A percentile compares a stretch with the other conserved stretches of the same genome.
These are phyloP conservation scores for Yamadazyma songkhlaensis DNA, from an alignment of 1,139 yeast species.

Conservation along the genomic window DNA sequence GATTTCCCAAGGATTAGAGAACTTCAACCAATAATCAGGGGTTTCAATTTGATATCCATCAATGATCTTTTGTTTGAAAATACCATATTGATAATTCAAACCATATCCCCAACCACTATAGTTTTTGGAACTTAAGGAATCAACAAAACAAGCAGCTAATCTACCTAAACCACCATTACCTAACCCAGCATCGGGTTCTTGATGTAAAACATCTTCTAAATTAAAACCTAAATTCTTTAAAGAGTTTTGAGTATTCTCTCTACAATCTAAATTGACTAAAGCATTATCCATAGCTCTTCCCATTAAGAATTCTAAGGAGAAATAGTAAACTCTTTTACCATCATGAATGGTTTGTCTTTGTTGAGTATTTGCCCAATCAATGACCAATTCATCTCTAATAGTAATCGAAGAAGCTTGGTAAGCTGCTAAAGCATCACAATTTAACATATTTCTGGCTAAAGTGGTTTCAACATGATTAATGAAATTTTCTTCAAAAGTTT, in stretches of 20 bases:
- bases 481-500: conserved; percentile 65
- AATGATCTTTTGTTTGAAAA: conserved; percentile 84
- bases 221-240: conserved; percentile 80
- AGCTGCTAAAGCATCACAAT: conserved; percentile 90
- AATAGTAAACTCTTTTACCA: conserved; percentile 83
- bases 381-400: conserved; percentile 73
- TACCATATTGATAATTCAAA: conserved; percentile 88
- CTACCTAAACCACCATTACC: conserved; percentile 97
- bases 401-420: conserved; percentile 85
- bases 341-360: conserved; percentile 82
- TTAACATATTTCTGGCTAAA: conserved; percentile 84
- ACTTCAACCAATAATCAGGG: conserved; percentile 92
- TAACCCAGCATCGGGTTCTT: conserved; percentile 91
- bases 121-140: conserved; percentile 80
- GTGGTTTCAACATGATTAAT: conserved; percentile 88
- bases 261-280: conserved; percentile 65
- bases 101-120: conserved; percentile 98
- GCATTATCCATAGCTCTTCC: conserved; percentile 97
- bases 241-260: conserved; percentile 52
- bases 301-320: conserved; percentile 88
- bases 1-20: conserved; percentile 91
- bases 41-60: conserved; percentile 93
- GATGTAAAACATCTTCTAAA: conserved; percentile 78
- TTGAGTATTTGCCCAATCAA: conserved; percentile 93
- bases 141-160: conserved; percentile 91